Percentiles rank a stretch among this genome's conserved stretches.
Evolutionary conservation across 1,284 basidiomycete species (phyloP).

Genomic region (Ceratobasidium papillatum): DNA sequence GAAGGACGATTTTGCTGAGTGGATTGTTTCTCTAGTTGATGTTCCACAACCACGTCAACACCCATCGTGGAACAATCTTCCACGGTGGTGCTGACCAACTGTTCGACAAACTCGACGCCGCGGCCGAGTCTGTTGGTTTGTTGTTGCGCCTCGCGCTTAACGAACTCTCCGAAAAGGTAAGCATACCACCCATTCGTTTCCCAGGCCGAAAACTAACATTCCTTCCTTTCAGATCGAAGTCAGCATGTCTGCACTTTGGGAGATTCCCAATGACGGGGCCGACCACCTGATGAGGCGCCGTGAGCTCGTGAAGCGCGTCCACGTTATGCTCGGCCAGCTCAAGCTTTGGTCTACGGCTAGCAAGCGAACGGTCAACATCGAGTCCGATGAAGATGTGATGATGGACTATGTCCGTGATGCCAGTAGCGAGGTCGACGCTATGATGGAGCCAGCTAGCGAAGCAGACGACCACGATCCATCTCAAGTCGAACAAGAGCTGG

Average conservation of each 20-base stretch:
- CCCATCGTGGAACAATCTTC: constrained; percentile 62
- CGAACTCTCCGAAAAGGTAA: constrained; percentile 64
- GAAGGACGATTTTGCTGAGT: not conserved
- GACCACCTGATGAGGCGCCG: constrained; percentile 56
- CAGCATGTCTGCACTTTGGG: constrained; percentile 67
- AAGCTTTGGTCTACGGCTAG: constrained; percentile 56
- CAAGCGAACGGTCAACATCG: not conserved
- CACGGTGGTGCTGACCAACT: constrained; percentile 62
- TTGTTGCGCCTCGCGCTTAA: constrained; percentile 59
- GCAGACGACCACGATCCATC: not conserved
- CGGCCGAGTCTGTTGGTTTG: constrained; percentile 61
- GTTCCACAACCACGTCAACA: constrained; percentile 58
- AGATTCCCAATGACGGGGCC: constrained; percentile 60
- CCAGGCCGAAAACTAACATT: not conserved
- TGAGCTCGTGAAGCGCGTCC: constrained; percentile 52
- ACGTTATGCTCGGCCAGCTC: constrained; percentile 57
- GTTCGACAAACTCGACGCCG: constrained; percentile 57
- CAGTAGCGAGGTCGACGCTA: constrained; percentile 2
- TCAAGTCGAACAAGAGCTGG: not conserved
- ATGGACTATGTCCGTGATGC: not conserved
- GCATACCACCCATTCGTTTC: constrained; percentile 39
- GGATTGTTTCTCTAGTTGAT: constrained; percentile 52
- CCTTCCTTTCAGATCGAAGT: constrained; percentile 60
- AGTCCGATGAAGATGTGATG: not conserved
- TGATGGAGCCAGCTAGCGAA: constrained; percentile 1